Conservation (phyloP, 139 green algal genomes). For the Yamagishiella unicocca region DNA sequence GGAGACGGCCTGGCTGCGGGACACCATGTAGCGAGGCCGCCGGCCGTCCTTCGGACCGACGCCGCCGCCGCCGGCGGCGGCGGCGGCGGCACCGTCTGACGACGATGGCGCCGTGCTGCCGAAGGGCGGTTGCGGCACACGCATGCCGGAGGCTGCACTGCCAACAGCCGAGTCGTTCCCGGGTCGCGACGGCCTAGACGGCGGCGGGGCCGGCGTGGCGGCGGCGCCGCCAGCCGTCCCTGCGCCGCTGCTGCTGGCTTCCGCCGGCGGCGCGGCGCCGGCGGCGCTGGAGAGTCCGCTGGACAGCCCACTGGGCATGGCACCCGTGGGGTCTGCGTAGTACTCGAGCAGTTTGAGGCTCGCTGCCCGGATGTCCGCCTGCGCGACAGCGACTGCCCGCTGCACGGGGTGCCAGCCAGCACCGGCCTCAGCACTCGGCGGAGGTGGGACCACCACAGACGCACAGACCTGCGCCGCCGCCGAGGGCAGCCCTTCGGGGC, state of each 20-base stretch:
- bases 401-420: not conserved
- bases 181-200: too few relatives aligned
- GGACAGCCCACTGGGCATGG: slow-evolving; percentile 30
- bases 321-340: slow-evolving; percentile 29
- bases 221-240: not conserved
- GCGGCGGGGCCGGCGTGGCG: not conserved
- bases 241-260: not conserved
- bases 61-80: not conserved
- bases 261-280: not conserved
- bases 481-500: too few relatives aligned
- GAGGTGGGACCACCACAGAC: not conserved
- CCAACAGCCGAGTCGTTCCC: too few relatives aligned
- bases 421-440: not conserved
- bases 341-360: slow-evolving; percentile 16
- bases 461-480: too few relatives aligned
- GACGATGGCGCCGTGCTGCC: not conserved
- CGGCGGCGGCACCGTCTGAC: not conserved
- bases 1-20: slow-evolving; percentile 7
- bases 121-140: too few relatives aligned
- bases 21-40: not conserved
- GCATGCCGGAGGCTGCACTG: too few relatives aligned
- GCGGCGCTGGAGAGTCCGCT: not conserved
- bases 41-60: not conserved
- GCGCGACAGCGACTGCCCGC: not conserved
- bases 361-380: not conserved